Evolutionary conservation across 1,284 basidiomycete genomes (phyloP), one percentile per base, ranked within the genome.

Genomic region (Boletus mariae): DNA sequence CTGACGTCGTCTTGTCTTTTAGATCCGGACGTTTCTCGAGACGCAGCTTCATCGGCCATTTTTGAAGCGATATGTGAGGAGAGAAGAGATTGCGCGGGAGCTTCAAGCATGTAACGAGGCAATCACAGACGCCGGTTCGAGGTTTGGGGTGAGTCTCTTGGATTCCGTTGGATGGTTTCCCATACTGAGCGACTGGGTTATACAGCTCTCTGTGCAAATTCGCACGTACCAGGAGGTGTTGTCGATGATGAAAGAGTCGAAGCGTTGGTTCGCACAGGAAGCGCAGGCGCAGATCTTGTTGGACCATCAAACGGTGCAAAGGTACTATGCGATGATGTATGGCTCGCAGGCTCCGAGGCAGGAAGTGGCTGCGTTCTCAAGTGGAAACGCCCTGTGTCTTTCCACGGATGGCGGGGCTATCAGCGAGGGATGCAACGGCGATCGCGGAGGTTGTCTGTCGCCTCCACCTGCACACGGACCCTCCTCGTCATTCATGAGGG

Each of bases 61-160:
- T 72, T 68, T 92, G 57, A 90, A 90, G 70, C 78, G 87, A 2
- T 92, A 90, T 65, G 75, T 91, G 47, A 85, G 84, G 65, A 79
- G 87, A 35, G 84, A 89, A 37, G 86, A 92, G 59, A 86, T 89
- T 43, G 67, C 77, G 20, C 71, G 73, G 23, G 79, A 79, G 48
- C 80, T 89, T 35, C 58, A 65, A 7, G 73, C 68, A 1, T 89
- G 85, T 56, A 76, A 84, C 59, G 72, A 71, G 2, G 70, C 69
- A 5, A 73, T 88, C 10, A 72, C 70, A 2, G 83, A 87, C 52
- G 80, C 82, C n/a, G 55, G 51, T 26, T 56, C 62, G 17, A 62
- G 54, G 41, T 85, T 88, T 59, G 75, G 78, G 23, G 80, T 87
- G 55, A 43, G 80, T 68, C 2, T 13, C n/a, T 44, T 29, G 15